phyloP scores from a whole-genome alignment of 2,329 filamentous ascomycete genomes.

The Aspergillus aculeatus region DNA sequence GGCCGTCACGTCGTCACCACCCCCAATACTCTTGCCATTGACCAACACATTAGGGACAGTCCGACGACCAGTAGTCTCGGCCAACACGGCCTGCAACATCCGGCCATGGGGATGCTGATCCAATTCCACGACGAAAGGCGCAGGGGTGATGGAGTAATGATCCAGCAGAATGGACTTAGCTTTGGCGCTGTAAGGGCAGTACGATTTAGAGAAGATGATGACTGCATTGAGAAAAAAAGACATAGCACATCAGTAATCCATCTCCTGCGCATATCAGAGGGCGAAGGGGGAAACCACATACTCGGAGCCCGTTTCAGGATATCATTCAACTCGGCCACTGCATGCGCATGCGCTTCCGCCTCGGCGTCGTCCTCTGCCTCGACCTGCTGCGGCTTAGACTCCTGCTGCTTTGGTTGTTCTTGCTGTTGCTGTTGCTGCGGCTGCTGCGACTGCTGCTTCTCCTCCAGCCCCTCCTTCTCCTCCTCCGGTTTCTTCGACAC shows the following conservation, averaged over 20 bases:
- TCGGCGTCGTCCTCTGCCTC: slow-evolving; percentile 57
- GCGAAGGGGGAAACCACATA: slow-evolving; percentile 46
- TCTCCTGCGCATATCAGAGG: neutral
- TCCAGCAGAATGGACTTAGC: slow-evolving; percentile 84
- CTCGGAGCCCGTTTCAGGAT: slow-evolving; percentile 84
- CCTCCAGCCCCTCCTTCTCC: slow-evolving; percentile 23
- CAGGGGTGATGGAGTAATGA: slow-evolving; percentile 77
- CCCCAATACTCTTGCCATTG: slow-evolving; percentile 84
- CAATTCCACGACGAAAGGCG: slow-evolving; percentile 85
- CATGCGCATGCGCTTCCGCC: slow-evolving; percentile 39
- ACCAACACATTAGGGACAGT: slow-evolving; percentile 94
- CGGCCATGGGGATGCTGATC: slow-evolving; percentile 75
- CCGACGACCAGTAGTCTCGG: slow-evolving; percentile 69
- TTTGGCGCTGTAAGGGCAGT: slow-evolving; percentile 80
- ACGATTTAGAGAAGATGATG: slow-evolving; percentile 93
- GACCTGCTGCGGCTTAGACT: slow-evolving; percentile 50
- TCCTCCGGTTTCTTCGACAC: slow-evolving; percentile 38
- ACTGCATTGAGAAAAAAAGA: slow-evolving; percentile 52
- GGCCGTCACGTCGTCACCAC: slow-evolving; percentile 78
- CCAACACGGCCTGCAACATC: slow-evolving; percentile 69
- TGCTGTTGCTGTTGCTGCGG: slow-evolving; percentile 48
- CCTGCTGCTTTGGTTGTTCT: slow-evolving; percentile 23
- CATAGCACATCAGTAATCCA: slow-evolving; percentile 7
- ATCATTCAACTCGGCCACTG: slow-evolving; percentile 68
- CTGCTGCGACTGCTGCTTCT: slow-evolving; percentile 60